Percentiles rank a stretch among this genome's conserved stretches.
Conservation (phyloP, 176 grass and related monocot genomes). For the Avena sativa region DNA sequence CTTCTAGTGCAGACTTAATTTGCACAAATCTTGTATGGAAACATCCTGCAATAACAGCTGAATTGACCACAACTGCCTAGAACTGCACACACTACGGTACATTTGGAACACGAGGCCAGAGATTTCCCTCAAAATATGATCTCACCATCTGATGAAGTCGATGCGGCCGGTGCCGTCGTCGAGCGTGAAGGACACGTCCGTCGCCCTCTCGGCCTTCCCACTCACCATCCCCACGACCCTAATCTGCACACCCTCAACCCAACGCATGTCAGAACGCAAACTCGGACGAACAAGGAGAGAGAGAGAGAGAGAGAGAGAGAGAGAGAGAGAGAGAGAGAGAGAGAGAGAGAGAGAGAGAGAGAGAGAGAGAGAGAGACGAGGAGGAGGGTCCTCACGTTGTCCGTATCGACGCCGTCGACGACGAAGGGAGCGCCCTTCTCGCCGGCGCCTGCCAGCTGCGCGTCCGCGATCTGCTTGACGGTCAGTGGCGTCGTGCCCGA, state of each 20-base stretch:
- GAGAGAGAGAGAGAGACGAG: background rate
- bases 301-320: background rate
- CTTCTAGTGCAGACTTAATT: background rate
- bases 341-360: background rate
- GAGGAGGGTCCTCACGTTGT: slow-evolving; percentile 51
- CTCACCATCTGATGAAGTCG: slow-evolving; percentile 84
- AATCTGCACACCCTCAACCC: slow-evolving; percentile 40
- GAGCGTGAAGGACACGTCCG: slow-evolving; percentile 74
- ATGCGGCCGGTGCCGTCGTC: slow-evolving; percentile 90
- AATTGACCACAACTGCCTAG: background rate
- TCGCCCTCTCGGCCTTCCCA: slow-evolving; percentile 67
- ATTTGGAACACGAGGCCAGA: background rate
- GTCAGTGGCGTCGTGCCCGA: slow-evolving; percentile 70
- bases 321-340: background rate
- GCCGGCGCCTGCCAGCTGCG: slow-evolving; percentile 58
- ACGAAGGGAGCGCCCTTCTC: slow-evolving; percentile 58
- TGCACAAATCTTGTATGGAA: background rate
- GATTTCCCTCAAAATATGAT: background rate
- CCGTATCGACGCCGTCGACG: slow-evolving; percentile 64
- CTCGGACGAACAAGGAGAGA: background rate
- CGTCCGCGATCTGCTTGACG: slow-evolving; percentile 80
- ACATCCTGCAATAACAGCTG: background rate
- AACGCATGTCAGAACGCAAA: background rate
- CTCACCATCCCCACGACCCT: slow-evolving; percentile 70
- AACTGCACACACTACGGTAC: too few relatives aligned